Evolutionary conservation across 1,284 basidiomycete species (phyloP).

Genomic region (Cystobasidiaceae sp.): DNA sequence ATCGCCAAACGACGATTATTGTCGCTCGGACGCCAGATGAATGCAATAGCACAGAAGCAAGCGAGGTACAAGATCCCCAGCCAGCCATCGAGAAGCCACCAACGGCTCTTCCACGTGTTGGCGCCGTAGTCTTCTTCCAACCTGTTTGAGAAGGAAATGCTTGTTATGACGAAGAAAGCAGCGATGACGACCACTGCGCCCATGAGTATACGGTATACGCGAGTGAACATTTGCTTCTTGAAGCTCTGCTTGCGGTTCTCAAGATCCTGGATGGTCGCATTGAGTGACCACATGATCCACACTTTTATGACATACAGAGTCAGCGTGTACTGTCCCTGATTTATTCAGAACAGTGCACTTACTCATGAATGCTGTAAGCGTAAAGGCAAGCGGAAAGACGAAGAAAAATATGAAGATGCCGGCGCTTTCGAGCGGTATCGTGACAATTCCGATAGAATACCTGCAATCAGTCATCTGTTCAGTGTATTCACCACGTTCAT

Average conservation of each 20-base stretch:
- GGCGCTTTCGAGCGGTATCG: conserved; percentile 70
- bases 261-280: conserved; percentile 70
- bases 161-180: conserved; percentile 83
- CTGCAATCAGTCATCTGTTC: conserved; percentile 48
- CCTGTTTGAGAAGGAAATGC: conserved; percentile 82
- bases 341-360: conserved; percentile 67
- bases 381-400: conserved; percentile 88
- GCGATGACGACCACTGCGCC: conserved; percentile 74
- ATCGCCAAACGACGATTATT: conserved; percentile 86
- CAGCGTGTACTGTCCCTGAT: conserved; percentile 12
- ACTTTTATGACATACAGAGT: not conserved
- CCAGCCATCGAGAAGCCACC: conserved; percentile 97
- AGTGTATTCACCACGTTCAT: not conserved
- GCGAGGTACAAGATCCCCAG: conserved; percentile 58
- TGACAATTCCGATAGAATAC: conserved; percentile 86
- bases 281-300: conserved; percentile 39
- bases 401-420: conserved; percentile 47
- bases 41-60: conserved; percentile 70
- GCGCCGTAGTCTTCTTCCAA: conserved; percentile 88
- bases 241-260: conserved; percentile 82
- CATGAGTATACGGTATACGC: conserved; percentile 80
- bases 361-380: conserved; percentile 78
- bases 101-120: conserved; percentile 85
- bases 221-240: conserved; percentile 52
- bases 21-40: conserved; percentile 86